Evolutionary conservation across 2,329 filamentous ascomycete genomes (phyloP).

Genomic region (Hirsutella thompsonii): DNA sequence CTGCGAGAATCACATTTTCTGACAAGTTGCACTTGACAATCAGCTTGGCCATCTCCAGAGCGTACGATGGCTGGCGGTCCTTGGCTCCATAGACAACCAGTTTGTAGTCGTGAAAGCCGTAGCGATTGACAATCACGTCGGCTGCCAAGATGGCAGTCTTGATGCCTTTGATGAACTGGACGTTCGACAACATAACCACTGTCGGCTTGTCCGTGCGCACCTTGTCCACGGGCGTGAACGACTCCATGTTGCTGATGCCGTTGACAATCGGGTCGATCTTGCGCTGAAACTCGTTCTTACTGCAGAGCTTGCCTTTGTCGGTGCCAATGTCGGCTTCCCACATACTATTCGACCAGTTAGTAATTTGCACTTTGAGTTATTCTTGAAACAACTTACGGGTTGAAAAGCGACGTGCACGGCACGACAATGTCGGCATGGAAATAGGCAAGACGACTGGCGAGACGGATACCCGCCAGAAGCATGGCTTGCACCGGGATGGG

Average conservation of each 20-base stretch:
- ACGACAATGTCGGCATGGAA: conserved; percentile 45
- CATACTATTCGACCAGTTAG: conserved; percentile 15
- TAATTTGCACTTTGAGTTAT: neutral
- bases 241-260: conserved; percentile 51
- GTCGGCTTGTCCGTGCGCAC: conserved; percentile 46
- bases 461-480: conserved; percentile 30
- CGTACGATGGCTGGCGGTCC: conserved; percentile 48
- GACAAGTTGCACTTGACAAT: conserved; percentile 42
- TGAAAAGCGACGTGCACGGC: conserved; percentile 48
- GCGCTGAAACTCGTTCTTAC: conserved; percentile 41
- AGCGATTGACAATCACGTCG: conserved; percentile 52
- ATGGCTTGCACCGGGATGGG: conserved; percentile 34
- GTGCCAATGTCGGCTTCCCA: conserved; percentile 52
- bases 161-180: conserved; percentile 48
- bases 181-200: conserved; percentile 52
- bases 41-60: conserved; percentile 44
- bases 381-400: conserved; percentile 23
- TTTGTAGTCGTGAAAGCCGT: conserved; percentile 51
- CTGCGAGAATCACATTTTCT: conserved; percentile 36
- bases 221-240: conserved; percentile 45
- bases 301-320: conserved; percentile 39
- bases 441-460: conserved; percentile 31
- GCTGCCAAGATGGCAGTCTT: conserved; percentile 51
- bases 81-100: conserved; percentile 51
- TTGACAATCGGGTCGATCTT: conserved; percentile 55